phyloP scores from a whole-genome alignment of 371 early-diverging fungal species.

The Mucor racemosus region DNA sequence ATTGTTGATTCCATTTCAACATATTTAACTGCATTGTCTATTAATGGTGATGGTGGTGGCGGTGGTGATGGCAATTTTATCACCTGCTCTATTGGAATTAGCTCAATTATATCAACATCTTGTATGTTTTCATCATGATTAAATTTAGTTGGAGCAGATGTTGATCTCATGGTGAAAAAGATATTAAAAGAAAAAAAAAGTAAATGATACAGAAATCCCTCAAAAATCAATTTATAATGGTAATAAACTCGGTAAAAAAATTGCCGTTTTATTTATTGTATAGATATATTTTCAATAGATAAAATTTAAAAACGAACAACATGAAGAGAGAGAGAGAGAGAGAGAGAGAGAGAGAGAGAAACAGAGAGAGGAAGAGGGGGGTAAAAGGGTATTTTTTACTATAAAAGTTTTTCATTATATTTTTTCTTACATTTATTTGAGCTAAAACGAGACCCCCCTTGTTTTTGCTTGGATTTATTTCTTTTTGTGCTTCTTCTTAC shows the following conservation, averaged over 20 bases:
- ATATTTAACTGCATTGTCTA: neutral
- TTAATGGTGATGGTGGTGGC: neutral
- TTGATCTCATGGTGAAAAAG: neutral
- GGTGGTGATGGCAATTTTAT: neutral
- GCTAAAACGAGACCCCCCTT: neutral
- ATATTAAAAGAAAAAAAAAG: neutral
- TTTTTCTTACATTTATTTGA: neutral
- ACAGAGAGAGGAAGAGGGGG: too few species aligned
- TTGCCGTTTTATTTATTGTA: neutral
- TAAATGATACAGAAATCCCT: neutral
- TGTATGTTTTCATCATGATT: neutral
- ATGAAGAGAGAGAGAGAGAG: neutral
- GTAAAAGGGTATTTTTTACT: slow-evolving; percentile 2
- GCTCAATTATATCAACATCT: neutral
- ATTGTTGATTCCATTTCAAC: neutral
- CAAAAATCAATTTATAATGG: neutral
- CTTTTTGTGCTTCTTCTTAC: slow-evolving; percentile 20
- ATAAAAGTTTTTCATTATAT: neutral
- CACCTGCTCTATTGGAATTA: neutral
- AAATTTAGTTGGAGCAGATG: neutral
- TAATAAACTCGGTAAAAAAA: slow-evolving; percentile 5
- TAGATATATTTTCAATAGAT: neutral
- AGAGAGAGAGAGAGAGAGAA: too few species aligned
- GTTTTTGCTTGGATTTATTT: slow-evolving; percentile 8
- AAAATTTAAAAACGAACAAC: neutral